phyloP scores from a whole-genome alignment of 179 eudicot species.

The Amaranthus tricolor region DNA sequence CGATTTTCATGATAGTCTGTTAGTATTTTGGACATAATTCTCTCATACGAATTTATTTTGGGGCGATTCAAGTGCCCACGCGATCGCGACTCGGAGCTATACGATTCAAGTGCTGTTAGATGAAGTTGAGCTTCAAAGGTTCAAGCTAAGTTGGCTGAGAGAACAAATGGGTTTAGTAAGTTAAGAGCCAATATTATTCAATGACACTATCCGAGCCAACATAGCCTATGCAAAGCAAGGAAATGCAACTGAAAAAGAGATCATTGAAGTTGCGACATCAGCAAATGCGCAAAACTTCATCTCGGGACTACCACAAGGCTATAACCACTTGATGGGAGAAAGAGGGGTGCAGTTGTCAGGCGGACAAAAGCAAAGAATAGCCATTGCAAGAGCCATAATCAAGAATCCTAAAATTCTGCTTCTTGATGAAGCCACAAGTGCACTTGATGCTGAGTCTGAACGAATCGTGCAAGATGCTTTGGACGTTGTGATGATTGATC shows the following conservation, averaged over 20 bases:
- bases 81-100: too few species aligned
- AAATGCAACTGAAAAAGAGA: conserved; percentile 35
- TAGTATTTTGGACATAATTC: too few species aligned
- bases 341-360: conserved; percentile 48
- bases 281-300: conserved; percentile 47
- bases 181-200: conserved; percentile 53
- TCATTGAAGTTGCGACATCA: conserved; percentile 33
- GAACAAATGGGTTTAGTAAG: conserved; percentile 47
- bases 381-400: conserved; percentile 41
- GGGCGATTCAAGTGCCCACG: too few species aligned
- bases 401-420: conserved; percentile 43
- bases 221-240: conserved; percentile 50
- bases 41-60: too few species aligned
- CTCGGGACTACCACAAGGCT: conserved; percentile 42
- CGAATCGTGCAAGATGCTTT: conserved; percentile 45
- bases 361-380: conserved; percentile 50
- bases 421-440: conserved; percentile 52
- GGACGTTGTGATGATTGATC: conserved; percentile 39
- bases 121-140: conserved; percentile 30
- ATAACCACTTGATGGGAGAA: conserved; percentile 45
- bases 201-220: conserved; percentile 43
- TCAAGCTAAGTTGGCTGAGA: conserved; percentile 48
- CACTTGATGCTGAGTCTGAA: conserved; percentile 45
- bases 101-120: conserved; percentile 33
- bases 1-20: too few species aligned